Evolutionary conservation across 108 stramenopile genomes (phyloP), one percentile per base, ranked within the genome.

Genomic region (Pseudonitzschia pungens): DNA sequence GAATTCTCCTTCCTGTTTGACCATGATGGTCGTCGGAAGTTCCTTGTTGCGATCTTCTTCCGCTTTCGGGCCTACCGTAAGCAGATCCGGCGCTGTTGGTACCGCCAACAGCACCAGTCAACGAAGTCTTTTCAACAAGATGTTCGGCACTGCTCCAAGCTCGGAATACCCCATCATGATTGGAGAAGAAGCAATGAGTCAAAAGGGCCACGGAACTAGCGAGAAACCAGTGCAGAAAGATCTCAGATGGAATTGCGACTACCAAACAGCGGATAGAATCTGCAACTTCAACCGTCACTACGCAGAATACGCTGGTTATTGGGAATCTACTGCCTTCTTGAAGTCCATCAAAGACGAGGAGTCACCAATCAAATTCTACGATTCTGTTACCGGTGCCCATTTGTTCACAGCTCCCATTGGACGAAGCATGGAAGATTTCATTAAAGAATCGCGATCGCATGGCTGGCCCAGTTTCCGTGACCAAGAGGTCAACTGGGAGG

Each of bases 381-480:
- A 95, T 70, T 83, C 81, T 55, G 88, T 89, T 51, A 89, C 90
- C 20, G 94, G 94, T 55, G 81, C 85, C 43, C 80, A 77, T 12
- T 71, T 92, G 58, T 95, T 92, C 79, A 84, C 75, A 11, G 91
- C 91, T 16, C 94, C 94, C 31, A 55, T 77, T 28, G 89, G 86
- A 52, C 79, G 94, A 7, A 83, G 73, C 48, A 87, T 87, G 78
- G 88, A 89, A 20, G 85, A 90, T 12, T 95, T 89, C 73, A 22
- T 91, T 18, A 70, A 76, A 63, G 94, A 95, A 74, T 75, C 72
- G 3, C 31, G 67, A 53, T 68, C 71, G 4, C 94, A 95, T 68
- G 91, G 91, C 43, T 92, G 91, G 92, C 93, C 96, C 4, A 80
- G 76, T 28, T 96, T 96, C 60, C 84, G 97, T 21, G 96, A 96